Percentiles rank a stretch among this genome's conserved stretches.
phyloP scores from a whole-genome alignment of 345 rosid genomes.

The Euclidium syriacum region DNA sequence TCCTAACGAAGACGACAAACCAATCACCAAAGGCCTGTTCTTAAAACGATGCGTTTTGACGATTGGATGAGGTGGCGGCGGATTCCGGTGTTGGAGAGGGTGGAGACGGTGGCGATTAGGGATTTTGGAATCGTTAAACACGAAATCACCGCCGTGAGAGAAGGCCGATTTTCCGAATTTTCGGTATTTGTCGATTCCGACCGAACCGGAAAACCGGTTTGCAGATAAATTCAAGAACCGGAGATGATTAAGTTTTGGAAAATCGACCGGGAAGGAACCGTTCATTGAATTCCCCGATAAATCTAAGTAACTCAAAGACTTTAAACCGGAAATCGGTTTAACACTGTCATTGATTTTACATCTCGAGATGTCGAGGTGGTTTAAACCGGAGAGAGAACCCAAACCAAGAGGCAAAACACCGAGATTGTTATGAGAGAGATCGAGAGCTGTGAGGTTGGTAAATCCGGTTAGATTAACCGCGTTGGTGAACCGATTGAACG shows the following conservation, averaged over 20 bases:
- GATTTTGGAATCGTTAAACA: constrained; percentile 37
- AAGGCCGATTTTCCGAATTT: constrained; percentile 76
- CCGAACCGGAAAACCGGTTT: constrained; percentile 60
- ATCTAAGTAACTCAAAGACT: constrained; percentile 53
- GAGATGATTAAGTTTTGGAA: constrained; percentile 52
- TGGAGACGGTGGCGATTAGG: constrained; percentile 23
- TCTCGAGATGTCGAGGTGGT: constrained; percentile 53
- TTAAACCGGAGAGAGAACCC: constrained; percentile 38
- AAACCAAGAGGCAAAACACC: constrained; percentile 52
- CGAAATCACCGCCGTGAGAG: constrained; percentile 42
- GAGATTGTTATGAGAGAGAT: constrained; percentile 57
- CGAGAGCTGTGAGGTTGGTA: constrained; percentile 41
- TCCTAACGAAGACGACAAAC: constrained; percentile 39
- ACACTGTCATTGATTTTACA: constrained; percentile 56
- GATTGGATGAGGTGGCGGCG: constrained; percentile 12
- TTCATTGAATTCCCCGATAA: constrained; percentile 58
- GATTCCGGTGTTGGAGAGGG: constrained; percentile 9
- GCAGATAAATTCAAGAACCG: constrained; percentile 58
- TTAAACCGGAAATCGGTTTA: constrained; percentile 48
- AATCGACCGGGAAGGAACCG: constrained; percentile 78
- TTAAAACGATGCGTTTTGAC: constrained; percentile 10
- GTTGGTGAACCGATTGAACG: constrained; percentile 71
- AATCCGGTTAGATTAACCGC: constrained; percentile 52
- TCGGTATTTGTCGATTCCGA: constrained; percentile 29
- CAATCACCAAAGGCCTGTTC: constrained; percentile 35